A percentile compares a stretch with the other conserved stretches of the same genome.
phyloP scores from a whole-genome alignment of 306 rosid genomes.

The Pyrus communis region DNA sequence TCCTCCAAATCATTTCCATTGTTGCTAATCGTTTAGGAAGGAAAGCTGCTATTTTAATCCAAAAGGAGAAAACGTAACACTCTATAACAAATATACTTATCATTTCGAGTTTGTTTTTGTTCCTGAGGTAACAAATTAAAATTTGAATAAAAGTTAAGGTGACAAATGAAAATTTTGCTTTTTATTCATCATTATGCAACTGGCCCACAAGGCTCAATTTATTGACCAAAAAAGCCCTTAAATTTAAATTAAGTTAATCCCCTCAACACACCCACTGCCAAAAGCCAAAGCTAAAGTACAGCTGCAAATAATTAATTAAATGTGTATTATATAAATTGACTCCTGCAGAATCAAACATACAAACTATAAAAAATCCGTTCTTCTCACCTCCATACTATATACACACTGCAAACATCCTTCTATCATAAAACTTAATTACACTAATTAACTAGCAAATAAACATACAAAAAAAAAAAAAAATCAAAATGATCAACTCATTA shows the following conservation, averaged over 20 bases:
- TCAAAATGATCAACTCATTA: background rate
- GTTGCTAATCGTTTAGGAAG: background rate
- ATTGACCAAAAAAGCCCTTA: background rate
- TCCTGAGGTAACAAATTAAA: background rate
- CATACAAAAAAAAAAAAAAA: background rate
- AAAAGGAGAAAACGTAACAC: background rate
- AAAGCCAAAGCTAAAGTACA: background rate
- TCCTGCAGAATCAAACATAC: background rate
- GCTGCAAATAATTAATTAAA: background rate
- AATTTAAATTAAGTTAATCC: too few species aligned
- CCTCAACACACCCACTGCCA: too few species aligned
- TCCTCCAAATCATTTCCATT: background rate
- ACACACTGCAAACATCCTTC: constrained; percentile 6
- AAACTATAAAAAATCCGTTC: background rate
- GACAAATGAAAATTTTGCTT: background rate
- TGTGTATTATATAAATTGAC: too few species aligned
- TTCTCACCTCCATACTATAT: background rate
- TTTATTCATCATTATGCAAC: background rate
- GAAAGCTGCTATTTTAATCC: background rate
- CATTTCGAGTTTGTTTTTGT: background rate
- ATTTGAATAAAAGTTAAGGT: background rate
- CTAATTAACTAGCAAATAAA: background rate
- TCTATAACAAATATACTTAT: too few species aligned
- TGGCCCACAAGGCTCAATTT: background rate
- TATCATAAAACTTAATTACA: background rate